phyloP scores from a whole-genome alignment of 1,139 yeast species.

The Petasospora rhodanensis region DNA sequence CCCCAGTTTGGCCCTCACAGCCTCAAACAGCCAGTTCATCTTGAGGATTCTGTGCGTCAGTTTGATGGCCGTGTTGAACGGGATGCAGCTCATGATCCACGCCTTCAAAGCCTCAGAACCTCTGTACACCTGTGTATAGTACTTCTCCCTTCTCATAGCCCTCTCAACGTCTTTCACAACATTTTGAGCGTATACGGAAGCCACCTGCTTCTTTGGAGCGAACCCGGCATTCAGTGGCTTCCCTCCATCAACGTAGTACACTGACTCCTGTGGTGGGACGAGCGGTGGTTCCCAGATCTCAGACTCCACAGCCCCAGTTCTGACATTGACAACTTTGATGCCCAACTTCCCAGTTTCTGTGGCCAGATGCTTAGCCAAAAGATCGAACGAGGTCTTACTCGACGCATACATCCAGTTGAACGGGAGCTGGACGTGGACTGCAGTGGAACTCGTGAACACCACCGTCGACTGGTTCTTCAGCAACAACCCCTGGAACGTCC shows the following conservation, averaged over 20 bases:
- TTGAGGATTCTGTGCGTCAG: background rate
- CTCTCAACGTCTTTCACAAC: conserved; percentile 13
- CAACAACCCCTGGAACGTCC: conserved; percentile 52
- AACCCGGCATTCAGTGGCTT: background rate
- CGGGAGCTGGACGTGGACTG: conserved; percentile 61
- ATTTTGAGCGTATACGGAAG: conserved; percentile 11
- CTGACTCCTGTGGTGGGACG: conserved; percentile 46
- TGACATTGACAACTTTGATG: conserved; percentile 61
- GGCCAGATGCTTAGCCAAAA: conserved; percentile 54
- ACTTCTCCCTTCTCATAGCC: conserved; percentile 2
- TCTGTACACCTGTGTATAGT: conserved; percentile 7
- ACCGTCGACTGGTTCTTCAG: conserved; percentile 63
- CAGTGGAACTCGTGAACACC: conserved; percentile 69
- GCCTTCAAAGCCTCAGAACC: conserved; percentile 9
- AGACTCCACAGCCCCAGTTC: conserved; percentile 64
- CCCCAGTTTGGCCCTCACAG: too few relatives aligned
- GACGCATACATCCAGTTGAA: conserved; percentile 63
- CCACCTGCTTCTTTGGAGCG: background rate
- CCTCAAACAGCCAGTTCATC: too few relatives aligned
- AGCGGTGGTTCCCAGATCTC: conserved; percentile 49
- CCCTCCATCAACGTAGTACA: conserved; percentile 12
- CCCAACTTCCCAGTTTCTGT: conserved; percentile 68
- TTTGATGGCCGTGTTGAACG: conserved; percentile 1
- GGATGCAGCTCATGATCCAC: conserved; percentile 8
- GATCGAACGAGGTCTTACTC: conserved; percentile 69